Evolutionary conservation across 2,329 filamentous ascomycete genomes (phyloP).

Genomic region (Exutisphaerella laricina): DNA sequence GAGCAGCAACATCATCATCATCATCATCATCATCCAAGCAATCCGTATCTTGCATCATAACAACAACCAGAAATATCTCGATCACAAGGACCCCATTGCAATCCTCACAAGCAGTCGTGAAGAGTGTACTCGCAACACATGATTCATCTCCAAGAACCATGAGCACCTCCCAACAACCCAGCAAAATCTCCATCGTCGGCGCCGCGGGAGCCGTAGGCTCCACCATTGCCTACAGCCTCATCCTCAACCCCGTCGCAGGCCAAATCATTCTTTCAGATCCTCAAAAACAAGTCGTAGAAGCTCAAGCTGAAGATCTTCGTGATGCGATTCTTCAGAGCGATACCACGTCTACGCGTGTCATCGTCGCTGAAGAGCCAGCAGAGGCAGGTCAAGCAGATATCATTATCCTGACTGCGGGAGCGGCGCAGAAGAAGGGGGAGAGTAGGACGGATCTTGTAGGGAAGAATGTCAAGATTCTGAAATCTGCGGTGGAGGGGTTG

Average conservation of each 20-base stretch:
- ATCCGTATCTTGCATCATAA: too few species aligned
- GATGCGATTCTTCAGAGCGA: constrained; percentile 47
- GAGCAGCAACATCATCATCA: too few species aligned
- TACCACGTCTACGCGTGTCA: constrained; percentile 41
- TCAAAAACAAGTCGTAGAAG: constrained; percentile 43
- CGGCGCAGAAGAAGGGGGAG: constrained; percentile 47
- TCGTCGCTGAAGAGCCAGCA: constrained; percentile 38
- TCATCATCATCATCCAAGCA: too few species aligned
- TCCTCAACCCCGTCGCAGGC: constrained; percentile 46
- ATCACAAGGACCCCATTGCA: neutral
- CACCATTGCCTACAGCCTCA: constrained; percentile 48
- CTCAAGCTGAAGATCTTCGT: constrained; percentile 48
- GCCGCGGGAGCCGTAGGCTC: constrained; percentile 48
- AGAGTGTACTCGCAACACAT: too few species aligned
- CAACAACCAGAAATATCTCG: neutral
- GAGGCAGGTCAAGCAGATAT: constrained; percentile 52
- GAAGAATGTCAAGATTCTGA: constrained; percentile 46
- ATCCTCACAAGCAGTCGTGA: too few species aligned
- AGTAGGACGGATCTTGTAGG: constrained; percentile 44
- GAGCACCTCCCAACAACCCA: neutral
- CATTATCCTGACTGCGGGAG: constrained; percentile 51
- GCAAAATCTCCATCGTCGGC: constrained; percentile 46
- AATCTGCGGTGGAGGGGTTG: constrained; percentile 46
- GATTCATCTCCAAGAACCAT: neutral
- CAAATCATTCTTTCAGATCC: constrained; percentile 53